These are phyloP conservation scores for Naganishia sp. DNA, from an alignment of 1,284 basidiomycete genomes.

Conservation along the genomic window DNA sequence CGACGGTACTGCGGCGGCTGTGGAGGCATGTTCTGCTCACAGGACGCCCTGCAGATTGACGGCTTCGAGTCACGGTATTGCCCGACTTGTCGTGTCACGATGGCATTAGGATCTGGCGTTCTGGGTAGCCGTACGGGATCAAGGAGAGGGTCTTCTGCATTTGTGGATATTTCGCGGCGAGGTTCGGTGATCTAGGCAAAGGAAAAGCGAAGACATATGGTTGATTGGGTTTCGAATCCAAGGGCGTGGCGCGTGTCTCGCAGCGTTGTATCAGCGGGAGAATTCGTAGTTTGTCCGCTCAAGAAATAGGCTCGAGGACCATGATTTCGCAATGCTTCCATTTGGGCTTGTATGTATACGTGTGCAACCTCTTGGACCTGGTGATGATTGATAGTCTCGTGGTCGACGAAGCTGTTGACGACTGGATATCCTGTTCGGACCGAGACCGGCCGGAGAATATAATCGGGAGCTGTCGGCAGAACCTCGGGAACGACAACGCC, in stretches of 20 bases:
- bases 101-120: slow-evolving; percentile 31
- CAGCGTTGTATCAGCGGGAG: not conserved
- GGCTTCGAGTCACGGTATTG: slow-evolving; percentile 48
- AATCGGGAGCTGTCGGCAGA: too few species aligned
- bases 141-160: slow-evolving; percentile 29
- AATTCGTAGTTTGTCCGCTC: too few species aligned
- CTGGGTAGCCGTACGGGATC: slow-evolving; percentile 28
- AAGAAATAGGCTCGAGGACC: too few species aligned
- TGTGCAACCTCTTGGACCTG: too few species aligned
- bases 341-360: too few species aligned
- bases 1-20: slow-evolving; percentile 52
- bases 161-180: slow-evolving; percentile 23
- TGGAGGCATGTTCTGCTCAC: slow-evolving; percentile 52
- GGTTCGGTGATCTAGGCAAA: slow-evolving; percentile 17
- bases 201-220: not conserved
- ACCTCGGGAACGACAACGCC: too few species aligned
- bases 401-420: too few species aligned
- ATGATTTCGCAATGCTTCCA: too few species aligned
- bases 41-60: slow-evolving; percentile 48
- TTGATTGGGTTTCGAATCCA: too few species aligned
- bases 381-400: too few species aligned
- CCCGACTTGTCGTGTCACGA: slow-evolving; percentile 42
- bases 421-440: too few species aligned
- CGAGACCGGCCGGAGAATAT: too few species aligned
- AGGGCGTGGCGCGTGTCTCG: not conserved